A percentile compares a stretch with the other conserved stretches of the same genome.
phyloP scores from a whole-genome alignment of 2,329 filamentous ascomycete species.

The Colletotrichum sp. region DNA sequence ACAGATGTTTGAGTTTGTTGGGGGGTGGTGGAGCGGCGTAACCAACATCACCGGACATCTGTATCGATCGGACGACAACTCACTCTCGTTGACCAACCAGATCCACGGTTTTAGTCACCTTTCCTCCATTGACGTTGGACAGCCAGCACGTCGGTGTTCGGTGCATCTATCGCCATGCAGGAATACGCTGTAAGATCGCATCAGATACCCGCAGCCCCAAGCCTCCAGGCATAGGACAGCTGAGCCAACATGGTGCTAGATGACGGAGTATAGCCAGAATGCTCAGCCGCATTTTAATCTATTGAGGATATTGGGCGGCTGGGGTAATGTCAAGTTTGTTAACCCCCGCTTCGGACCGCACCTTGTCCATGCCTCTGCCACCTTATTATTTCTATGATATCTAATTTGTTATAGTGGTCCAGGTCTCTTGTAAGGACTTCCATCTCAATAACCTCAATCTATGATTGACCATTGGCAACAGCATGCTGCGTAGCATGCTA shows the following conservation, averaged over 20 bases:
- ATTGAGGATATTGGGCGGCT: slow-evolving; percentile 21
- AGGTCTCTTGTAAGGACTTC: neutral
- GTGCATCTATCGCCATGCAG: neutral
- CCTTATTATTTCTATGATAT: rapidly evolving
- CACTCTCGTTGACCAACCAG: neutral
- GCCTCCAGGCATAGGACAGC: neutral
- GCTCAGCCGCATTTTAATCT: slow-evolving; percentile 4
- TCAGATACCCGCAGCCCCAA: neutral
- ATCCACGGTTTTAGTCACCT: neutral
- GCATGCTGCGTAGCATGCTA: slow-evolving; percentile 29
- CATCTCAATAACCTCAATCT: rapidly evolving
- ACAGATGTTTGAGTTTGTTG: neutral
- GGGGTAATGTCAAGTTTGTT: slow-evolving; percentile 22
- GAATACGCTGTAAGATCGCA: neutral
- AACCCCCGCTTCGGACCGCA: neutral
- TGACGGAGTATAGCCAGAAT: neutral
- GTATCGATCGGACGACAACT: neutral
- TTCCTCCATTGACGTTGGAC: neutral
- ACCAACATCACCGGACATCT: neutral
- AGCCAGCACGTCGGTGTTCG: neutral
- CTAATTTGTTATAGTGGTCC: neutral
- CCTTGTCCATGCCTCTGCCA: neutral
- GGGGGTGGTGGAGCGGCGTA: neutral
- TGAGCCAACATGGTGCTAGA: neutral
- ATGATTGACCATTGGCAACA: neutral